Percentiles rank a stretch among this genome's conserved stretches.
phyloP scores from a whole-genome alignment of 106 monocot species.

The Gastrodia elata region DNA sequence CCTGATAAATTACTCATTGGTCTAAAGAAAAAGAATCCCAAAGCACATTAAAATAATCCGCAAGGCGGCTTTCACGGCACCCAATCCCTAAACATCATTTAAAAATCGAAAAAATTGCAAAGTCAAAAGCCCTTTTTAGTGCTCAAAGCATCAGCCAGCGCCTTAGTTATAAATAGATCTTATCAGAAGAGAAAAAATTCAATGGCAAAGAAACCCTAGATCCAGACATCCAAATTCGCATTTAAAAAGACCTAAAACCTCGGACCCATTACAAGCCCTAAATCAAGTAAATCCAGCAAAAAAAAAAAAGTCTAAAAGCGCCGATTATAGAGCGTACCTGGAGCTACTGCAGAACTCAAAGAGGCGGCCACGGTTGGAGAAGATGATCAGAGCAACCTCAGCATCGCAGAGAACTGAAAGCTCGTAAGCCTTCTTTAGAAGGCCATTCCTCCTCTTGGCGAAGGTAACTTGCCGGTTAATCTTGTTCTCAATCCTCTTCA shows the following conservation, averaged over 20 bases:
- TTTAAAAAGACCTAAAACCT: background rate
- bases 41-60: background rate
- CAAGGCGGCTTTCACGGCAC: background rate
- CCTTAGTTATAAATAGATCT: background rate
- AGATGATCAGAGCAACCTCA: conserved; percentile 5
- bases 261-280: background rate
- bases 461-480: conserved; percentile 5
- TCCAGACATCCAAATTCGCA: background rate
- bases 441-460: conserved; percentile 8
- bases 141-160: background rate
- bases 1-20: too few species aligned
- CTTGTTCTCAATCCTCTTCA: conserved; percentile 10
- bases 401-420: conserved; percentile 10
- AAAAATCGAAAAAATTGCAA: background rate
- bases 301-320: background rate
- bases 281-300: background rate
- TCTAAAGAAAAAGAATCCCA: background rate
- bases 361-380: conserved; percentile 5
- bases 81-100: background rate
- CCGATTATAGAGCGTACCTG: background rate
- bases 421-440: conserved; percentile 9
- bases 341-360: conserved; percentile 10
- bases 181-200: background rate
- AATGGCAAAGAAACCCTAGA: background rate
- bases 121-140: background rate